These are phyloP conservation scores for Spiromastix sp. DNA, from an alignment of 2,329 filamentous ascomycete species.

Conservation along the genomic window DNA sequence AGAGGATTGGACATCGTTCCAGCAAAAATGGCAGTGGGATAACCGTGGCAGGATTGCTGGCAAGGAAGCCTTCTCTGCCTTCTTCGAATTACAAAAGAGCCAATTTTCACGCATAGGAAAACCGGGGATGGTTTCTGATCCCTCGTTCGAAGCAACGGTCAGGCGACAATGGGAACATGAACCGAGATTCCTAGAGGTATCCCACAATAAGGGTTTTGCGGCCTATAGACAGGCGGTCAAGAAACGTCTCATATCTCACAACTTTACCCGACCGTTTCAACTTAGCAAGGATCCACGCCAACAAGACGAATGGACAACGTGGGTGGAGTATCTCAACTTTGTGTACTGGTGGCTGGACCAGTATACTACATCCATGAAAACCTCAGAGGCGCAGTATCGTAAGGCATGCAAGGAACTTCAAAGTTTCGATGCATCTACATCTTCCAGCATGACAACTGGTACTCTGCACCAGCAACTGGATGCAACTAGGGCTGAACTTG, in stretches of 20 bases:
- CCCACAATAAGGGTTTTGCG: neutral
- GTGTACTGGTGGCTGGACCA: conserved; percentile 2
- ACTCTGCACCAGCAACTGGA: too few relatives aligned
- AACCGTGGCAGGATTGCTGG: too few relatives aligned
- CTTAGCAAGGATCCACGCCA: conserved; percentile 2
- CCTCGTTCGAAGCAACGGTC: neutral
- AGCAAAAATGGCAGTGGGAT: too few relatives aligned
- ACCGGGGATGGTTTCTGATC: neutral
- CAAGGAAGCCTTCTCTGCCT: too few relatives aligned
- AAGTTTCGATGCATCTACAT: too few relatives aligned
- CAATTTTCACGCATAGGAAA: neutral
- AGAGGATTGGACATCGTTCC: neutral
- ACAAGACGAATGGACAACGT: conserved; percentile 1
- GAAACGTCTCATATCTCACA: conserved; percentile 3
- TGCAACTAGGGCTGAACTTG: too few relatives aligned
- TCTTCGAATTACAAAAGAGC: too few relatives aligned
- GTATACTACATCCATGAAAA: neutral
- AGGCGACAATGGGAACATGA: neutral
- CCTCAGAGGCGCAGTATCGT: too few relatives aligned
- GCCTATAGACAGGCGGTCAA: neutral
- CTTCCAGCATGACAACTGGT: too few relatives aligned
- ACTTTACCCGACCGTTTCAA: conserved; percentile 1
- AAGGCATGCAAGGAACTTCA: too few relatives aligned
- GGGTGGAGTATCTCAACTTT: conserved; percentile 5
- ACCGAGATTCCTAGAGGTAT: neutral